Base-by-base conservation (phyloP, 1,284 basidiomycete species). In the Cutaneotrichosporon sp. region DNA sequence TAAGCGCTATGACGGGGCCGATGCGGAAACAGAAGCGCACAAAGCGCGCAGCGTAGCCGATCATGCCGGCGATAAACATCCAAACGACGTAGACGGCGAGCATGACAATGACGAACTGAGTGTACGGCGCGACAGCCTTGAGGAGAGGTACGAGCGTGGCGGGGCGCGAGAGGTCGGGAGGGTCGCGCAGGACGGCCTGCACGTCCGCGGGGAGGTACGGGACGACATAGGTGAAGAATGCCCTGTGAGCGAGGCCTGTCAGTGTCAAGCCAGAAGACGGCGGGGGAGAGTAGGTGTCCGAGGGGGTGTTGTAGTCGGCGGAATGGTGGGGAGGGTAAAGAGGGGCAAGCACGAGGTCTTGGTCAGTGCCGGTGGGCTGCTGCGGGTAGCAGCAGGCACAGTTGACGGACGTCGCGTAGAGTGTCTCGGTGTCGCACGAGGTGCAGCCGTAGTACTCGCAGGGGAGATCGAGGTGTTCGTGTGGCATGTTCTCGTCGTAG, bases 1-100 rank as follows among this genome's bases (percentile, higher is more conserved):
- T 59, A 18, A 73, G 37, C 4, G 63, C 70, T 17, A 73, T 51
- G 18, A 73, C 58, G 3, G 72, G 70, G 5, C 64, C 69, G 51
- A 72, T 61, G 38, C 63, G 62, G 49, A 66, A 43, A 22, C 59
- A 56, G 62, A 73, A 71, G n/a, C 70, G 61, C 7, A 72, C 13
- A 53, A 73, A 63, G 2, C 72, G 64, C 12, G 63, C 61, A 21
- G 67, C 58, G 54, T 68, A 70, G 8, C 64, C 65, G 21, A 72
- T 43, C 13, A 71, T 45, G 1, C 63, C 63, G 7, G 65, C 35
- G 21, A 72, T 44, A 37, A 65, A 57, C 8, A 62, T 60, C 61
- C 63, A 72, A 12, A 72, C 64, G 47, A 73, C 66, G 51, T 68
- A 70, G 33, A 67, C 58, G 4, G 68, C 66, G 17, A 69, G 42